Conservation (phyloP, 441 rosid species). For the Populus hybrid region DNA sequence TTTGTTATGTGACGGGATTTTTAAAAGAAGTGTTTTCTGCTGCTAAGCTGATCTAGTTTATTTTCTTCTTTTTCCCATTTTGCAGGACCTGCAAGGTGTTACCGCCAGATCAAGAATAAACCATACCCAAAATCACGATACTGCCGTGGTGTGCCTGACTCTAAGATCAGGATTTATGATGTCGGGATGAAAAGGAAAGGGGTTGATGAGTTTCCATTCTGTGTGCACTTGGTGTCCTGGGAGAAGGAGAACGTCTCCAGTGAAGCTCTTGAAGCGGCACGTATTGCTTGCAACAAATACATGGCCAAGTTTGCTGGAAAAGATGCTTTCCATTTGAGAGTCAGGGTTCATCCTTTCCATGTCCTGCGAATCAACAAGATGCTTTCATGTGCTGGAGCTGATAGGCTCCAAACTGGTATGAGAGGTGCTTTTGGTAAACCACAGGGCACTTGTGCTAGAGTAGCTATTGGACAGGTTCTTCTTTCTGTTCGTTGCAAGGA, state of each 20-base stretch:
- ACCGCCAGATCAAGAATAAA: constrained; percentile 85
- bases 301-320: constrained; percentile 75
- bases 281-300: constrained; percentile 91
- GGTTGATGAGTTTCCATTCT: constrained; percentile 87
- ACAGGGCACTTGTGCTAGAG: constrained; percentile 51
- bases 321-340: constrained; percentile 79
- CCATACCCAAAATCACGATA: constrained; percentile 81
- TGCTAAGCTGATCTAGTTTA: background rate
- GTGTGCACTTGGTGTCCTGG: constrained; percentile 90
- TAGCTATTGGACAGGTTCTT: constrained; percentile 76
- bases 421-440: constrained; percentile 62
- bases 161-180: constrained; percentile 87
- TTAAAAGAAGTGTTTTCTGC: background rate
- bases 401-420: constrained; percentile 91
- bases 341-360: constrained; percentile 90
- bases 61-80: background rate
- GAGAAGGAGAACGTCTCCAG: constrained; percentile 89
- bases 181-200: constrained; percentile 95
- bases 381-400: constrained; percentile 98
- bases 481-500: constrained; percentile 89
- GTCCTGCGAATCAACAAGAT: constrained; percentile 89
- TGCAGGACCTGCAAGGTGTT: constrained; percentile 89
- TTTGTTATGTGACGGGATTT: background rate
- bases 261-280: constrained; percentile 90
- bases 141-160: constrained; percentile 90